Base-by-base conservation (phyloP, 192 early-diverging fungal genomes). In the Rhizoclosmatium sp. region DNA sequence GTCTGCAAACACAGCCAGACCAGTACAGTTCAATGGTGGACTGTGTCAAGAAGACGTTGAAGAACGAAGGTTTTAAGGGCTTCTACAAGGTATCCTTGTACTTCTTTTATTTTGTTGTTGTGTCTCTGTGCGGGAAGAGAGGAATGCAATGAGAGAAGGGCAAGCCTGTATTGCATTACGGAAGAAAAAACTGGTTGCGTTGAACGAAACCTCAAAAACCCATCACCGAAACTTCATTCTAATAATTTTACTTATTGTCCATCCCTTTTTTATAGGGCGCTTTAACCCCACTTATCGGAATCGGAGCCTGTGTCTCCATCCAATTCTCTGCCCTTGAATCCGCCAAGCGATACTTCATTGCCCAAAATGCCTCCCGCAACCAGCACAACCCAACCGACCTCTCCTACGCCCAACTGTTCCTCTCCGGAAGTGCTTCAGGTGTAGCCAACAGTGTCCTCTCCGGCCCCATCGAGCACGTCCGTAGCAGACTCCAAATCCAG, bases 251-350 rank as follows among this genome's bases (percentile, higher is more conserved):
- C 54, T 58, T 58, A n/a, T n/a, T n/a, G 16, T 54, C 51, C 51
- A 12, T 54, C 5, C 51, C 16, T 7, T 39, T 42, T 62, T 12
- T 78, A 47, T 60, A 87, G 82, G 97, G 97, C 40, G 97, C 97
- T 23, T 89, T 93, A 42, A 97, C 95, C 19, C 97, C 97, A 0
- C 88, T 99, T 40, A 86, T 99, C 3, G 97, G 97, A 59, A 92
- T 96, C 58, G 97, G 97, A 51, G 92, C 94, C 12, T 97, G 96
- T 81, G 97, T 99, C 4, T 96, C 96, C n/a, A 94, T 99, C 81
- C 97, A 99, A 87, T 99, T 99, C 81, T 86, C 92, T 46, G 94
- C 92, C 54, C 85, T 98, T 48, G 93, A 97, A 86, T 88, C 91
- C 64, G 92, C 93, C 85, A 98, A 99, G 87, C 92, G 97, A 48